A percentile compares a stretch with the other conserved stretches of the same genome.
Evolutionary conservation across 805 yeast species (phyloP).

Genomic region (Scheffersomyces amazonensis): DNA sequence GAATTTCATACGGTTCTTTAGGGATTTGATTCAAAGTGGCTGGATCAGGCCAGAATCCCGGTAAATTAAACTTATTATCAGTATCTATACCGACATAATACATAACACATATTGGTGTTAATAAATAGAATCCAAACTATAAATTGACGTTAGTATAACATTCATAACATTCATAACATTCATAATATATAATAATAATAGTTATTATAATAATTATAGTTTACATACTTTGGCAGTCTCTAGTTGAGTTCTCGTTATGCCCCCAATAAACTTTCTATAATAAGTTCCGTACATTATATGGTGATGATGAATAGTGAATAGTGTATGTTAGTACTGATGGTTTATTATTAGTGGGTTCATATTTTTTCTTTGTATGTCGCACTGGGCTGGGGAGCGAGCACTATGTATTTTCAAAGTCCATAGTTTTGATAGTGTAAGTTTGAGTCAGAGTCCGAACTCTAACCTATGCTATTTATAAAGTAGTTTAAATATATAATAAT

Average conservation of each 20-base stretch:
- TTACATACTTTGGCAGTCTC: conserved; percentile 43
- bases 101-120: conserved; percentile 90
- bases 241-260: conserved; percentile 40
- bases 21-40: conserved; percentile 87
- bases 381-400: too few species aligned
- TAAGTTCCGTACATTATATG: conserved; percentile 10
- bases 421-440: too few species aligned
- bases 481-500: too few species aligned
- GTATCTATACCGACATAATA: conserved; percentile 90
- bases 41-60: conserved; percentile 98
- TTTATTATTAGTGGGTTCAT: too few species aligned
- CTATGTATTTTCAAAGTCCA: too few species aligned
- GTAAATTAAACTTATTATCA: conserved; percentile 82
- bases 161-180: not conserved
- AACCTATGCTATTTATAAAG: too few species aligned
- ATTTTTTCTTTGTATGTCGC: too few species aligned
- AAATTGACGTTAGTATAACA: not conserved
- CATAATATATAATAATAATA: too few species aligned
- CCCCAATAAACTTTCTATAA: conserved; percentile 31
- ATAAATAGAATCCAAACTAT: conserved; percentile 76
- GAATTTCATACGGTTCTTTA: conserved; percentile 87
- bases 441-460: too few species aligned
- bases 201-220: too few species aligned
- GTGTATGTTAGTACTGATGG: too few species aligned
- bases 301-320: too few species aligned